Conservation (phyloP, 306 rosid species). For the Nissolia schottii region DNA sequence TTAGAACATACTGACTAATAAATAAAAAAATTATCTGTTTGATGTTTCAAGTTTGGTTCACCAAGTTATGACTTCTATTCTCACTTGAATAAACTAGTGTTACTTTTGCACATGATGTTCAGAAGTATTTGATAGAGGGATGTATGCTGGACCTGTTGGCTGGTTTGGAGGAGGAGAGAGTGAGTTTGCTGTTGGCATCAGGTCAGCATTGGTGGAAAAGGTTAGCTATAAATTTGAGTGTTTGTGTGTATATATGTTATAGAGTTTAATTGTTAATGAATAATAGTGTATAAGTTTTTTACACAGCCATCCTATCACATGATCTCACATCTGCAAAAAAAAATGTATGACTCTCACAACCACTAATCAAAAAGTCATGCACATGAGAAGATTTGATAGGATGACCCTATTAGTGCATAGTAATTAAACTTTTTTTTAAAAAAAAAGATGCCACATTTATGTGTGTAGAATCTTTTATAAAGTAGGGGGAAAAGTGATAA, state of each 20-base stretch:
- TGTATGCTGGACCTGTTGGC: conserved; percentile 99
- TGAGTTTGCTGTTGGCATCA: conserved; percentile 94
- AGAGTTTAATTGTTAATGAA: too few species aligned
- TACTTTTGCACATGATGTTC: conserved; percentile 20
- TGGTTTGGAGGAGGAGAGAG: conserved; percentile 99
- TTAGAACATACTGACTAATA: neutral
- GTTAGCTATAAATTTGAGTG: conserved; percentile 33
- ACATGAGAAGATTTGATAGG: too few species aligned
- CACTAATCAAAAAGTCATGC: too few species aligned
- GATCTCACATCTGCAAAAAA: too few species aligned
- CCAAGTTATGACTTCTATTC: neutral
- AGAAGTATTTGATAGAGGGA: conserved; percentile 93
- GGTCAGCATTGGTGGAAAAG: conserved; percentile 88
- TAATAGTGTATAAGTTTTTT: too few species aligned
- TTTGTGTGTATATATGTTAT: too few species aligned
- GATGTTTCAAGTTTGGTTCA: conserved; percentile 11
- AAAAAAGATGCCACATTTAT: neutral
- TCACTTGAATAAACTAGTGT: neutral
- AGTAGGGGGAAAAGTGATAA: neutral
- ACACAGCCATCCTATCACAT: too few species aligned
- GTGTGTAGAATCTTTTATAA: neutral
- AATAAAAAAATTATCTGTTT: neutral
- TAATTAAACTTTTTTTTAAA: too few species aligned
- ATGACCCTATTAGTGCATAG: too few species aligned
- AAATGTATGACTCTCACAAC: too few species aligned